Base-by-base conservation (phyloP, 169 alveolate species). In the Plasmodium gonderi region DNA sequence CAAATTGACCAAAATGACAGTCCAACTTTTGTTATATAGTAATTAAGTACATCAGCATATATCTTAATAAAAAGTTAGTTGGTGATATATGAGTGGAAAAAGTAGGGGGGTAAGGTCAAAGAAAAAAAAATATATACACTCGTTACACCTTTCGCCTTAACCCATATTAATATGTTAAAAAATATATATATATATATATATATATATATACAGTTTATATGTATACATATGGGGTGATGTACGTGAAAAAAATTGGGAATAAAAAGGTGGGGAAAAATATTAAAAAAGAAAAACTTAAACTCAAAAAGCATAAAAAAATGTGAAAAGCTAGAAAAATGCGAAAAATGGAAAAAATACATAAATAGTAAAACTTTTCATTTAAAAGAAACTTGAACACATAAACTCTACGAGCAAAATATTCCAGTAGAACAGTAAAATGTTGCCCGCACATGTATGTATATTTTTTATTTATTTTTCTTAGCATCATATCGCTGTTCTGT, bases 81-180 rank as follows among this genome's bases (percentile, higher is more conserved):
- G n/a, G n/a, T n/a, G n/a, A n/a, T n/a, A n/a, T n/a, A 60, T 29
- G 72, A 60, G 26, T 36, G 17, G 72, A 60, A 17, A 36, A 60
- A 60, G 72, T 60, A n/a, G 33, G 72, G 33, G 14, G 79, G 12
- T 78, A 47, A 47, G 4, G 29, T 29, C 17, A 11, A 79, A 79
- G 33, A 33, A 79, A 51, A 54, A 60, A 31, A 51, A 12, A 54
- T 29, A 69, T 14, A 38, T 40, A 75, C 81, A 38, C 67, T 36
- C 79, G 65, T 38, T 60, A 69, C 80, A 40, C 91, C 49, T 80
- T 80, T 80, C 91, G 44, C 33, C 49, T 47, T 80, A 80, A 80
- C 31, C 42, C 5, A 80, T 80, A 20, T 26, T 80, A 80, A 80
- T 54, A 80, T 14, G 77, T 65, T 79, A 12, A 49, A 79, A 47